These are phyloP conservation scores for Ophiostoma fasciatum DNA, from an alignment of 2,329 filamentous ascomycete genomes.

Conservation along the genomic window DNA sequence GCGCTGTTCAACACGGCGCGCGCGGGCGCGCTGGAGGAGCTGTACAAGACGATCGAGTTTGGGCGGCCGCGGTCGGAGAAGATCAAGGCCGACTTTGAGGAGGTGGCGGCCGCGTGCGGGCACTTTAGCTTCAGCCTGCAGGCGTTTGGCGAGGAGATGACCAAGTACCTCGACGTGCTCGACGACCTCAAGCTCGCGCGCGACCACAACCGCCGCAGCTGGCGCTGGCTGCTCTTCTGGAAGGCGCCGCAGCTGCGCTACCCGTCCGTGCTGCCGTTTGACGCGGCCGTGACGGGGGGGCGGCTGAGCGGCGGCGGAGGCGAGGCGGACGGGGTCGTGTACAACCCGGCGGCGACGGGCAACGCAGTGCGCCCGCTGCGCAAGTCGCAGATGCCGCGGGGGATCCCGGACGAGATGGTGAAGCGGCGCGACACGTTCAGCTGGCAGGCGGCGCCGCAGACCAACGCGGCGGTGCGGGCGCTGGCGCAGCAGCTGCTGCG, in stretches of 20 bases:
- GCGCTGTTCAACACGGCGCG: constrained; percentile 64
- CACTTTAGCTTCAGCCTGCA: constrained; percentile 90
- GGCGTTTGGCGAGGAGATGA: constrained; percentile 82
- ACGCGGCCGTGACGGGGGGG: constrained; percentile 24
- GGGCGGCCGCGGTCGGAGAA: constrained; percentile 53
- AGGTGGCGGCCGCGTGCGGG: constrained; percentile 93
- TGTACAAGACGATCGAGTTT: constrained; percentile 70
- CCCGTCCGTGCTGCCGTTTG: constrained; percentile 17
- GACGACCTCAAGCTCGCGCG: constrained; percentile 68
- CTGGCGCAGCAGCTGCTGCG: constrained; percentile 31
- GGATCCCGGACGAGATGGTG: constrained; percentile 39
- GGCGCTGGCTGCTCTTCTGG: constrained; percentile 86
- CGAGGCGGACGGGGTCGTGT: neutral
- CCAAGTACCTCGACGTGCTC: constrained; percentile 65
- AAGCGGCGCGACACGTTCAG: constrained; percentile 36
- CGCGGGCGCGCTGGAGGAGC: constrained; percentile 56
- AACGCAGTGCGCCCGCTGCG: constrained; percentile 28
- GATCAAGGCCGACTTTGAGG: constrained; percentile 84
- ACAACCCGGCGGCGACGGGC: neutral
- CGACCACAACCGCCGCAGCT: constrained; percentile 47
- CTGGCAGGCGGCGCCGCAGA: constrained; percentile 39
- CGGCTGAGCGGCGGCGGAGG: neutral
- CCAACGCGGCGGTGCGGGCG: constrained; percentile 32
- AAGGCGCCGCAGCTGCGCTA: constrained; percentile 9
- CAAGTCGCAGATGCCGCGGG: constrained; percentile 39